These are phyloP conservation scores for Scheffersomyces segobiensis DNA, from an alignment of 1,139 yeast species.

Conservation along the genomic window DNA sequence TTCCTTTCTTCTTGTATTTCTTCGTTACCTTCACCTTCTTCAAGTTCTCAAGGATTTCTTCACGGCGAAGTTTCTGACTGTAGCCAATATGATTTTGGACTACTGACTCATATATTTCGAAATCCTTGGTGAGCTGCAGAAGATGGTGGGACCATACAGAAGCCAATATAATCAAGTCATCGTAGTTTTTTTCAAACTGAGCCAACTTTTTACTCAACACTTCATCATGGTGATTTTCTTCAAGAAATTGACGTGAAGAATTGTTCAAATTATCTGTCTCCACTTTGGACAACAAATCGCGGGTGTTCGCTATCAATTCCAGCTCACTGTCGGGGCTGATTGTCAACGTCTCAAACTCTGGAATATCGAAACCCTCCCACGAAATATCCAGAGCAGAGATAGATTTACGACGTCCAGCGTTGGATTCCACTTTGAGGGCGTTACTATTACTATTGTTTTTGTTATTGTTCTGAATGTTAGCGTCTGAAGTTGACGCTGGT, in stretches of 20 bases:
- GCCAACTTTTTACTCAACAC: slow-evolving; percentile 27
- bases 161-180: slow-evolving; percentile 34
- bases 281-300: slow-evolving; percentile 27
- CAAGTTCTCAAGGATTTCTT: slow-evolving; percentile 45
- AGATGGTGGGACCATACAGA: slow-evolving; percentile 52
- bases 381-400: slow-evolving; percentile 31
- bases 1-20: slow-evolving; percentile 1
- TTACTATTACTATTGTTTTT: slow-evolving; percentile 1
- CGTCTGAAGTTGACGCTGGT: background rate
- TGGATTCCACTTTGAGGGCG: slow-evolving; percentile 7
- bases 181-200: slow-evolving; percentile 29
- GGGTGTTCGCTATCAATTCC: slow-evolving; percentile 21
- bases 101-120: slow-evolving; percentile 66
- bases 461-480: background rate
- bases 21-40: slow-evolving; percentile 19
- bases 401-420: slow-evolving; percentile 14
- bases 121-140: slow-evolving; percentile 47
- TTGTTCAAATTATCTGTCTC: slow-evolving; percentile 41
- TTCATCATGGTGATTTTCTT: slow-evolving; percentile 17
- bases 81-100: slow-evolving; percentile 72
- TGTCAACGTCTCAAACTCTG: slow-evolving; percentile 24
- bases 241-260: slow-evolving; percentile 30
- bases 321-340: slow-evolving; percentile 20
- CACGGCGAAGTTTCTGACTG: slow-evolving; percentile 57
- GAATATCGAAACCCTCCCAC: slow-evolving; percentile 33